Conservation (phyloP, 2,329 filamentous ascomycete species). For the Xylariomycetidae sp. region DNA sequence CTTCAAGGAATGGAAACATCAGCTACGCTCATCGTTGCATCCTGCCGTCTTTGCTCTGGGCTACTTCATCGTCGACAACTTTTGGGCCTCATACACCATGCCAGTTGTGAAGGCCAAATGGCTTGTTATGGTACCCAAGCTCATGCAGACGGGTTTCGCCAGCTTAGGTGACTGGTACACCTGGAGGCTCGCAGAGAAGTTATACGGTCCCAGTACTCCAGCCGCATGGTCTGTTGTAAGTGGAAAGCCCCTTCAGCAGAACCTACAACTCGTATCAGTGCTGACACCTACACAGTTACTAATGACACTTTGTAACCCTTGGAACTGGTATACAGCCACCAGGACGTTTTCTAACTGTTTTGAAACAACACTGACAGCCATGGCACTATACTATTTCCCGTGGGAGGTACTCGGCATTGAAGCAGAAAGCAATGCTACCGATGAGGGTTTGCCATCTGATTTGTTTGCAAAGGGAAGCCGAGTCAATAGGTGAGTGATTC, state of each 20-base stretch:
- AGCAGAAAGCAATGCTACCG: slow-evolving; percentile 33
- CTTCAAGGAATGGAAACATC: slow-evolving; percentile 83
- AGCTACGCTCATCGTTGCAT: slow-evolving; percentile 84
- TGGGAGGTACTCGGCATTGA: slow-evolving; percentile 61
- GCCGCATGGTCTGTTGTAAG: slow-evolving; percentile 66
- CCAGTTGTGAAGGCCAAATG: slow-evolving; percentile 54
- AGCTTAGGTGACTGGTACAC: slow-evolving; percentile 79
- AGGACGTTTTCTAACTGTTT: slow-evolving; percentile 91
- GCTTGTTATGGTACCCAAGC: slow-evolving; percentile 66
- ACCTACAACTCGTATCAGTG: no score
- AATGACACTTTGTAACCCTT: slow-evolving; percentile 71
- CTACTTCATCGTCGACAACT: slow-evolving; percentile 57
- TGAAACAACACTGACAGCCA: slow-evolving; percentile 79
- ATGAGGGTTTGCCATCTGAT: slow-evolving; percentile 25
- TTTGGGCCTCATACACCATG: slow-evolving; percentile 42
- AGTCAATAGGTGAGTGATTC: slow-evolving; percentile 29
- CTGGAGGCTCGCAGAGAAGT: slow-evolving; percentile 69
- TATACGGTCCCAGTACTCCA: slow-evolving; percentile 62
- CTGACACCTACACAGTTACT: slow-evolving; percentile 46
- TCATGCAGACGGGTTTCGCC: slow-evolving; percentile 71
- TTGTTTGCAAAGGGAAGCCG: slow-evolving; percentile 23
- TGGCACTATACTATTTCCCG: slow-evolving; percentile 78
- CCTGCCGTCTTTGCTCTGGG: slow-evolving; percentile 76
- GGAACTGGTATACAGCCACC: slow-evolving; percentile 95
- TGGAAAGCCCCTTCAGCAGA: slow-evolving; percentile 18